A percentile compares a stretch with the other conserved stretches of the same genome.
phyloP scores from a whole-genome alignment of 169 alveolate genomes.

The Cryptosporidium andersoni region DNA sequence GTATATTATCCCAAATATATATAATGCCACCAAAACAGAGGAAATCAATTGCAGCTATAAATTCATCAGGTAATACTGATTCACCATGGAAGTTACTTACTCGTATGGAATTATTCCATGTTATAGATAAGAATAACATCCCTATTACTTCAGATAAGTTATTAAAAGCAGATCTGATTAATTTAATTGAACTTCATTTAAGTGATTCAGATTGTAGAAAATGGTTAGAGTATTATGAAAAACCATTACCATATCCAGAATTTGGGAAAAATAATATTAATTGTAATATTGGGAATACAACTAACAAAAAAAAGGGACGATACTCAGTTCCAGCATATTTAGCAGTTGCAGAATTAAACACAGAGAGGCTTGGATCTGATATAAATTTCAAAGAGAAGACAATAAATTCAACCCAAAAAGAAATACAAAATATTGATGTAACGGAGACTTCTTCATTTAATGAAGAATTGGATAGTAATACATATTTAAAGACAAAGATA shows the following conservation, averaged over 20 bases:
- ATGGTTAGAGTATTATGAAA: slow-evolving; percentile 48
- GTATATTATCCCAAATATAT: neutral
- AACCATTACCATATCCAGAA: slow-evolving; percentile 27
- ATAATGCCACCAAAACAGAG: slow-evolving; percentile 50
- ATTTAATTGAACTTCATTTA: slow-evolving; percentile 18
- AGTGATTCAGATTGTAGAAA: slow-evolving; percentile 34
- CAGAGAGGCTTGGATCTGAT: slow-evolving; percentile 7
- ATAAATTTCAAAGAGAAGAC: neutral
- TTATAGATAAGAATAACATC: slow-evolving; percentile 32
- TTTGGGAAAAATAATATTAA: neutral
- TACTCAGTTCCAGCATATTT: slow-evolving; percentile 47
- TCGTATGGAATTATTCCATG: slow-evolving; percentile 28
- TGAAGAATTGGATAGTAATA: no score
- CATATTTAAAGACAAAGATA: no score
- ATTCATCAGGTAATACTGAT: slow-evolving; percentile 18
- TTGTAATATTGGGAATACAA: neutral
- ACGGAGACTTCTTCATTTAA: no score
- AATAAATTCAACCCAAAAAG: no score
- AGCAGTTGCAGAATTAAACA: slow-evolving; percentile 33
- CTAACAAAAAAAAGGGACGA: slow-evolving; percentile 2
- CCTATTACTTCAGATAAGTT: slow-evolving; percentile 29
- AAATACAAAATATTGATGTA: no score
- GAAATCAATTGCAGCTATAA: slow-evolving; percentile 16
- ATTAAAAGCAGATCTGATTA: slow-evolving; percentile 36
- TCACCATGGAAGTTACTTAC: slow-evolving; percentile 63